Base-by-base conservation (phyloP, 306 rosid species). In the Leucaena leucocephala region DNA sequence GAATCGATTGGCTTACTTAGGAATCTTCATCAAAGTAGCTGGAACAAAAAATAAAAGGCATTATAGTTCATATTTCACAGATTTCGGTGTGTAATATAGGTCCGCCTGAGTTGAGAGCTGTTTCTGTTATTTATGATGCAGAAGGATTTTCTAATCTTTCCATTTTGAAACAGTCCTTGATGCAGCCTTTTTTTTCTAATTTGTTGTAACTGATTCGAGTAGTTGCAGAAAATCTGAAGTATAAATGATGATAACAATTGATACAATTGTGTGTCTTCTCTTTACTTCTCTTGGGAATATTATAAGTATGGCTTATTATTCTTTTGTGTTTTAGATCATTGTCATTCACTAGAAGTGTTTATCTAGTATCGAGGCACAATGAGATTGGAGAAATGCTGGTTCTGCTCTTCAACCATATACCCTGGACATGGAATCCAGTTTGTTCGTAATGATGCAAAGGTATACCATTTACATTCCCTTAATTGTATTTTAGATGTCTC, bases 321-420 rank as follows among this genome's bases (percentile, higher is more conserved):
- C 5, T 42, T 42, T 6, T 42, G n/a, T 54, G 52, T 1, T 80
- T 76, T 7, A 57, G 57, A 42, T n/a, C 17, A 10, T 64, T 71
- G 66, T 71, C 35, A 59, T 43, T n/a, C 19, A n/a, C 58, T 71
- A 38, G 16, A 49, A 34, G 74, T 72, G 72, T 38, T 61, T 50
- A 21, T 68, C 12, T 87, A 80, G 55, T 8, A 38, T 82, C 40
- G 48, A 54, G 69, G 66, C 83, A 78, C 77, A 55, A 94, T 94
- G 97, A 94, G 98, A 85, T 87, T 94, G 84, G 98, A 92, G 89
- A 94, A 92, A 70, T 94, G 97, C 81, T 92, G 97, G 93, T 94
- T 94, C 77, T 94, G 97, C 82, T 94, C 98, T 65, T 94, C 95
- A 8, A 92, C 97, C 0, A 11, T 94, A 64, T 91, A 94, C 83